Percentiles rank a stretch among this genome's conserved stretches.
These are phyloP conservation scores for Plasmodium ovale DNA, from an alignment of 169 alveolate genomes.

Conservation along the genomic window DNA sequence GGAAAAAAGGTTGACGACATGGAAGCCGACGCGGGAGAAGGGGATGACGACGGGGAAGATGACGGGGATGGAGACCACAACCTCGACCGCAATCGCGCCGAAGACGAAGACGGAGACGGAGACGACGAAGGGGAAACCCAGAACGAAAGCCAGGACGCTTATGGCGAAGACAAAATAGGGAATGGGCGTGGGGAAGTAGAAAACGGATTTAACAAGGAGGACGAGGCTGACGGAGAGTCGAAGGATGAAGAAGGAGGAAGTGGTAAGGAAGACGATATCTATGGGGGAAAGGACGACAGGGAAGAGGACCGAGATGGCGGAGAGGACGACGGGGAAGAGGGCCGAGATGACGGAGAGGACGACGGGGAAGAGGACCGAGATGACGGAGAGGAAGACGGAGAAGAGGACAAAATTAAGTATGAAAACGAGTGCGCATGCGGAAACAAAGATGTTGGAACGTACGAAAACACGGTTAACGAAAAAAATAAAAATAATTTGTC, in stretches of 20 bases:
- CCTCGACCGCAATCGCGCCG: background rate
- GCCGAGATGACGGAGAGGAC: background rate
- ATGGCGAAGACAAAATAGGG: background rate
- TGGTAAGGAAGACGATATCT: background rate
- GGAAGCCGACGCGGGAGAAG: too few relatives aligned
- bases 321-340: background rate
- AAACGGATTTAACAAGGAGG: background rate
- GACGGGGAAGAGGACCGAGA: background rate
- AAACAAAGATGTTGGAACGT: background rate
- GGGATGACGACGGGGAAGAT: background rate
- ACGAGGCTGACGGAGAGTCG: background rate
- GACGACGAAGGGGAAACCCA: background rate
- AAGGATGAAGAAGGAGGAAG: background rate
- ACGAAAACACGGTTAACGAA: background rate
- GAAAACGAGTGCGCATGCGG: background rate
- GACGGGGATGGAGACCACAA: background rate
- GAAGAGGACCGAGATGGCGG: background rate
- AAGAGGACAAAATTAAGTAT: background rate
- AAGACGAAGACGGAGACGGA: background rate
- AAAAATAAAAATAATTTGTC: conserved; percentile 8
- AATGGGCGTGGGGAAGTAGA: background rate
- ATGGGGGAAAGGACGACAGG: background rate
- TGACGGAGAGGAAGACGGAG: background rate
- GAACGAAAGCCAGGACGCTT: background rate
- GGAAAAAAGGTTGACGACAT: too few relatives aligned